Conservation (phyloP, 495 filamentous ascomycete species). For the Aspergillus mulundensis region DNA sequence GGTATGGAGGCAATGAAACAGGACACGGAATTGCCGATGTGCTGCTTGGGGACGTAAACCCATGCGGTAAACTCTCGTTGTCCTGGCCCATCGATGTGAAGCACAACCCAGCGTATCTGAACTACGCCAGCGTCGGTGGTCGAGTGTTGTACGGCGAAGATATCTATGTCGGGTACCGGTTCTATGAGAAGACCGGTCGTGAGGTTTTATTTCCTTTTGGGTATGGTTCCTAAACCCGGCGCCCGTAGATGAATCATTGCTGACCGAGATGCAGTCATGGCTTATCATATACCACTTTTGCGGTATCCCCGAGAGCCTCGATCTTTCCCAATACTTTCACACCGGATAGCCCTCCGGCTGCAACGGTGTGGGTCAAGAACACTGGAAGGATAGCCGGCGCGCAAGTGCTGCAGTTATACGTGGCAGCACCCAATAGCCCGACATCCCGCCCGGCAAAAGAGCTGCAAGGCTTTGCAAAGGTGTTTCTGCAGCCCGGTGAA, state of each 20-base stretch:
- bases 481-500: constrained; percentile 61
- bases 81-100: constrained; percentile 59
- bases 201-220: constrained; percentile 72
- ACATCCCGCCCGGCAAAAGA: constrained; percentile 33
- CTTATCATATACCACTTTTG: constrained; percentile 77
- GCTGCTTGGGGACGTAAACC: constrained; percentile 70
- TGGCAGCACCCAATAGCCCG: constrained; percentile 45
- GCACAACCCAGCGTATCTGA: constrained; percentile 75
- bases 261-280: constrained; percentile 58
- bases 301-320: constrained; percentile 49
- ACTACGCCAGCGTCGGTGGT: constrained; percentile 64
- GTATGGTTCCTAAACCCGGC: neutral
- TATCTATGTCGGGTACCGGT: constrained; percentile 77
- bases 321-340: constrained; percentile 44
- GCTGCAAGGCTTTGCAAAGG: constrained; percentile 62
- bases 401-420: constrained; percentile 71
- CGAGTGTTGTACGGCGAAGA: constrained; percentile 65
- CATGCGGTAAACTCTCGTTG: constrained; percentile 65
- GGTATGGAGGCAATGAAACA: constrained; percentile 72
- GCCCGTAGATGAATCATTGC: neutral
- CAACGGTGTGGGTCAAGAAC: constrained; percentile 49
- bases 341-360: constrained; percentile 52
- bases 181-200: constrained; percentile 69
- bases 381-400: constrained; percentile 51
- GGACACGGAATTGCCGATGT: constrained; percentile 71